Evolutionary conservation across 2,329 filamentous ascomycete species (phyloP).

Genomic region (Colletotrichum sp.): DNA sequence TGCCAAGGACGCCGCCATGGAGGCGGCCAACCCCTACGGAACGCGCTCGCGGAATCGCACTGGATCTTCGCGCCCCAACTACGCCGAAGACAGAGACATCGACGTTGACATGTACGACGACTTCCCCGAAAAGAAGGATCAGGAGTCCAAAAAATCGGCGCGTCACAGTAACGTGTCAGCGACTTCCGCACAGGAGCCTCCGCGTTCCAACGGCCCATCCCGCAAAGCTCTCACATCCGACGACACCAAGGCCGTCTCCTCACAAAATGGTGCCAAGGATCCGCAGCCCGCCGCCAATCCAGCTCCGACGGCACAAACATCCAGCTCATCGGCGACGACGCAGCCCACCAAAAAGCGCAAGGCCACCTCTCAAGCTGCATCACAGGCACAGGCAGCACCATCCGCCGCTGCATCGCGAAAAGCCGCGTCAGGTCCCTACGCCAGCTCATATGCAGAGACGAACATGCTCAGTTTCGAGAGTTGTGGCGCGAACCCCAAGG

Average conservation of each 20-base stretch:
- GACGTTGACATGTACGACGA: constrained; percentile 86
- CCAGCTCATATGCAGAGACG: constrained; percentile 61
- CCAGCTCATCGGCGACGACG: constrained; percentile 54
- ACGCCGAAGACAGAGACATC: constrained; percentile 91
- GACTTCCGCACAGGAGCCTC: constrained; percentile 40
- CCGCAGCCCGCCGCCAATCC: constrained; percentile 27
- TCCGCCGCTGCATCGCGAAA: constrained; percentile 37
- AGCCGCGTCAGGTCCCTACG: constrained; percentile 36
- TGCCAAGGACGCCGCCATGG: constrained; percentile 53
- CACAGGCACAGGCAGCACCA: constrained; percentile 22
- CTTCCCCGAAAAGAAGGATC: constrained; percentile 59
- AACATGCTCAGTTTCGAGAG: constrained; percentile 91
- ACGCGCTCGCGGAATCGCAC: constrained; percentile 92
- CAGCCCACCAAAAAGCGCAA: constrained; percentile 83
- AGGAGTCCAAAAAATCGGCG: constrained; percentile 62
- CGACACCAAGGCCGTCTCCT: constrained; percentile 40
- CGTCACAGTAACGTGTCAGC: constrained; percentile 47
- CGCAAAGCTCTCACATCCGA: constrained; percentile 46
- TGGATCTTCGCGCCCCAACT: constrained; percentile 83
- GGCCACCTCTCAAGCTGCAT: constrained; percentile 52
- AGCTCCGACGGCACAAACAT: constrained; percentile 36
- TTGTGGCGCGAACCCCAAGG: constrained; percentile 69
- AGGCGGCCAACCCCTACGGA: constrained; percentile 76
- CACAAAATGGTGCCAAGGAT: constrained; percentile 43
- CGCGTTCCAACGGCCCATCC: constrained; percentile 36